phyloP scores from a whole-genome alignment of 2,329 filamentous ascomycete species.

The Cladosporium sp. region DNA sequence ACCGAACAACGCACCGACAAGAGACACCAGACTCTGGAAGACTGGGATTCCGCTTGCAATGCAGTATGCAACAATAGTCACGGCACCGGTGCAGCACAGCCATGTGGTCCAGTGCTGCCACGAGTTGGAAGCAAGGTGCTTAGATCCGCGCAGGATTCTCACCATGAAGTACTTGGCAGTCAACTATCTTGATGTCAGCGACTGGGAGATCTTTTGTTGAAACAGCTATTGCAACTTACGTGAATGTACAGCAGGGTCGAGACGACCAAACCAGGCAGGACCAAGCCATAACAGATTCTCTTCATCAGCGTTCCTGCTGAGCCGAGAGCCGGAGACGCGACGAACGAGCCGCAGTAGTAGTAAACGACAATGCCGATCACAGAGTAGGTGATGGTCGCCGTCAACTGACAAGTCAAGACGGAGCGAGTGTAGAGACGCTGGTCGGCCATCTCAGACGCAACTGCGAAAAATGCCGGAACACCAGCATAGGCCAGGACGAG shows the following conservation, averaged over 20 bases:
- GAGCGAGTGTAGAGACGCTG: slow-evolving; percentile 57
- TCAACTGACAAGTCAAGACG: slow-evolving; percentile 51
- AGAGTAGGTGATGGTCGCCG: slow-evolving; percentile 54
- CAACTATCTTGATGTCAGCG: slow-evolving; percentile 19
- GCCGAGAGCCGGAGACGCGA: slow-evolving; percentile 57
- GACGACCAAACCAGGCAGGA: slow-evolving; percentile 50
- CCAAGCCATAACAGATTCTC: slow-evolving; percentile 58
- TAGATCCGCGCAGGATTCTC: slow-evolving; percentile 47
- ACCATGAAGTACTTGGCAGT: slow-evolving; percentile 54
- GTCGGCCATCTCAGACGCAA: slow-evolving; percentile 61
- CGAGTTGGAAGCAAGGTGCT: slow-evolving; percentile 47
- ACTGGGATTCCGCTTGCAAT: slow-evolving; percentile 49
- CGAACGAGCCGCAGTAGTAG: slow-evolving; percentile 57
- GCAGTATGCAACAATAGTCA: slow-evolving; percentile 44
- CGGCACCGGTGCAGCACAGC: slow-evolving; percentile 40
- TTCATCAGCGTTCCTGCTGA: slow-evolving; percentile 57
- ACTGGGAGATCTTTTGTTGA: background rate
- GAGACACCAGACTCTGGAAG: slow-evolving; percentile 48
- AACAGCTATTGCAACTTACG: background rate
- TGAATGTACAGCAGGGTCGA: slow-evolving; percentile 31
- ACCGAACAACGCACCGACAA: slow-evolving; percentile 49
- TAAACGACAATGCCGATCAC: slow-evolving; percentile 57
- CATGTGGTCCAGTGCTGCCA: slow-evolving; percentile 48
- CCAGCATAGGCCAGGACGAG: slow-evolving; percentile 52
- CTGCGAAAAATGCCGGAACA: slow-evolving; percentile 57